Conservation (phyloP, 345 rosid genomes). For the Linum tenue region DNA sequence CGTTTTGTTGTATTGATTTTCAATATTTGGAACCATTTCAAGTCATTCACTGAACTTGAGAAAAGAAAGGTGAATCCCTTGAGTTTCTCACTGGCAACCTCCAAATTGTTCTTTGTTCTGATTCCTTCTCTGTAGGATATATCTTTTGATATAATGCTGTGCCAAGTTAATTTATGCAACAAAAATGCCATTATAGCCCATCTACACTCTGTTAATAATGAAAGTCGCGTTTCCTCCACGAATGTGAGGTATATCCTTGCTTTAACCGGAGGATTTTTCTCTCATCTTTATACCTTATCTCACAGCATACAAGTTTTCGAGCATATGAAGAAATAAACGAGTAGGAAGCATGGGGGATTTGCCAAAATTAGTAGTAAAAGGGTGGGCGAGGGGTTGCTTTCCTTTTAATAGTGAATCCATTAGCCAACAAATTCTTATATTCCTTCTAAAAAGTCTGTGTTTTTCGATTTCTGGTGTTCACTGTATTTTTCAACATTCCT, state of each 20-base stretch:
- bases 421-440: slow-evolving; percentile 17
- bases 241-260: slow-evolving; percentile 16
- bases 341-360: slow-evolving; percentile 6
- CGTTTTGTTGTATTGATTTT: neutral
- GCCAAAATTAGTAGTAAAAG: slow-evolving; percentile 5
- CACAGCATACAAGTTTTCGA: neutral
- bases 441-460: slow-evolving; percentile 4
- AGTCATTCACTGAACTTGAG: neutral
- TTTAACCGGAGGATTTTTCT: slow-evolving; percentile 9
- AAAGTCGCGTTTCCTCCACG: neutral
- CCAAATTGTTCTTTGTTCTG: slow-evolving; percentile 2
- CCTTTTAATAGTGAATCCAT: slow-evolving; percentile 25
- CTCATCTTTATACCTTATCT: neutral
- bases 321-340: slow-evolving; percentile 4
- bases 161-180: neutral
- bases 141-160: neutral
- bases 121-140: neutral
- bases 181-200: neutral
- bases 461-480: slow-evolving; percentile 1
- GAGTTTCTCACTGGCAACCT: slow-evolving; percentile 3
- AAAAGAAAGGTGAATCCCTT: neutral
- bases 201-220: neutral
- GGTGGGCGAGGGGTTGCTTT: slow-evolving; percentile 12
- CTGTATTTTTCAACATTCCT: slow-evolving; percentile 43
- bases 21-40: too few relatives aligned